These are phyloP conservation scores for Phellopilus nigrolimitatus DNA, from an alignment of 1,284 basidiomycete species.

Conservation along the genomic window DNA sequence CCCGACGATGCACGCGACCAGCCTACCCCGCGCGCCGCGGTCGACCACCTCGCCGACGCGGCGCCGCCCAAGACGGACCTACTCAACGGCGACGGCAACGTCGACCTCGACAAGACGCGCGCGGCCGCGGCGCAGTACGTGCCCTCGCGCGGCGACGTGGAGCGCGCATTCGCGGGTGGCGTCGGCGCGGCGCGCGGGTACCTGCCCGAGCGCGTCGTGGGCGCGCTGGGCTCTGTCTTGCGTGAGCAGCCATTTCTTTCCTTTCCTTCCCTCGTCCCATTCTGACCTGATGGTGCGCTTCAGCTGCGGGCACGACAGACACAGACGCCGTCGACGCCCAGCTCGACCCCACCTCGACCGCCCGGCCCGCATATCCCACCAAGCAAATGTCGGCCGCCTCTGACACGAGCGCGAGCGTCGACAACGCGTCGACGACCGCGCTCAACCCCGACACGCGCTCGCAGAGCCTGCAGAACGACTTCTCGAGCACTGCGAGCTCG, in stretches of 20 bases:
- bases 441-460: neutral
- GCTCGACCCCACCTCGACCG: neutral
- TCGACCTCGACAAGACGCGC: too few species aligned
- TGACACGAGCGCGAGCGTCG: neutral
- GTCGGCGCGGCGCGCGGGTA: neutral
- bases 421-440: neutral
- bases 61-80: conserved; percentile 7
- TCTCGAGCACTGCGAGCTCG: too few species aligned
- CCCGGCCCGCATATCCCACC: neutral
- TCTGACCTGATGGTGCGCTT: neutral
- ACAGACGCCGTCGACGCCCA: too few species aligned
- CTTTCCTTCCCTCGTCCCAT: neutral
- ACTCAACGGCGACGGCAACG: too few species aligned
- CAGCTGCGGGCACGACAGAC: neutral
- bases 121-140: too few species aligned
- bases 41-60: neutral
- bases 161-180: too few species aligned
- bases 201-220: conserved; percentile 2
- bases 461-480: neutral
- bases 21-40: neutral
- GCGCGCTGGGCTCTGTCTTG: neutral
- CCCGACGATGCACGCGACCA: neutral
- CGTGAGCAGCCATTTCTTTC: conserved; percentile 2
- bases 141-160: neutral
- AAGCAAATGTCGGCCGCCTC: neutral